Conservation (phyloP, 495 filamentous ascomycete species). For the Echria macrotheca region DNA sequence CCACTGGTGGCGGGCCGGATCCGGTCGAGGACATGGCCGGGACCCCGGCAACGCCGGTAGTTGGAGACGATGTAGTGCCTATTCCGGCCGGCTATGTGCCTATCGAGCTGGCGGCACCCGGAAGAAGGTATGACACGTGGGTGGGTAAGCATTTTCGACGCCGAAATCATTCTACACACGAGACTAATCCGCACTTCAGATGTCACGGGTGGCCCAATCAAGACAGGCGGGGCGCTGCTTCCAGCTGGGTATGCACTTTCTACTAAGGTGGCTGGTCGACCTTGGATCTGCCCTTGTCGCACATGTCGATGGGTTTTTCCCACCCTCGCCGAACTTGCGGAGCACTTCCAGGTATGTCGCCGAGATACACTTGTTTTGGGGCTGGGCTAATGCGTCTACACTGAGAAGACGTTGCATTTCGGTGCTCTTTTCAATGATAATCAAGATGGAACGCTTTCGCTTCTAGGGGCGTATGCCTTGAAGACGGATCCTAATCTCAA, state of each 20-base stretch:
- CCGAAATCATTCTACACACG: neutral
- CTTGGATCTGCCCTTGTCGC: conserved; percentile 25
- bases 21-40: too few relatives aligned
- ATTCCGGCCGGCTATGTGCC: neutral
- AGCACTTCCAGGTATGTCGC: conserved; percentile 22
- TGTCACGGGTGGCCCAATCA: conserved; percentile 5
- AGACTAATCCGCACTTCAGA: conserved; percentile 1
- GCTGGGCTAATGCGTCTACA: too few relatives aligned
- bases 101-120: conserved; percentile 23
- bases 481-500: conserved; percentile 2
- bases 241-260: conserved; percentile 23
- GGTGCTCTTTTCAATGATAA: conserved; percentile 34
- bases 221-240: conserved; percentile 15
- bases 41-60: too few relatives aligned
- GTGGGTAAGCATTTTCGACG: conserved; percentile 13
- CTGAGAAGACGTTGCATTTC: conserved; percentile 22
- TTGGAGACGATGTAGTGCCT: too few relatives aligned
- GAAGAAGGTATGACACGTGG: conserved; percentile 26
- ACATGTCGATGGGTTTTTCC: conserved; percentile 15
- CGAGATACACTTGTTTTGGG: too few relatives aligned
- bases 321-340: conserved; percentile 14
- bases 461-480: conserved; percentile 15
- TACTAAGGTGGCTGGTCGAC: conserved; percentile 3
- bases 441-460: conserved; percentile 30
- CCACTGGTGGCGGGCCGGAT: too few relatives aligned